A percentile compares a stretch with the other conserved stretches of the same genome.
Evolutionary conservation across 2,329 filamentous ascomycete species (phyloP).

Genomic region (Microthyrium microscopicum): DNA sequence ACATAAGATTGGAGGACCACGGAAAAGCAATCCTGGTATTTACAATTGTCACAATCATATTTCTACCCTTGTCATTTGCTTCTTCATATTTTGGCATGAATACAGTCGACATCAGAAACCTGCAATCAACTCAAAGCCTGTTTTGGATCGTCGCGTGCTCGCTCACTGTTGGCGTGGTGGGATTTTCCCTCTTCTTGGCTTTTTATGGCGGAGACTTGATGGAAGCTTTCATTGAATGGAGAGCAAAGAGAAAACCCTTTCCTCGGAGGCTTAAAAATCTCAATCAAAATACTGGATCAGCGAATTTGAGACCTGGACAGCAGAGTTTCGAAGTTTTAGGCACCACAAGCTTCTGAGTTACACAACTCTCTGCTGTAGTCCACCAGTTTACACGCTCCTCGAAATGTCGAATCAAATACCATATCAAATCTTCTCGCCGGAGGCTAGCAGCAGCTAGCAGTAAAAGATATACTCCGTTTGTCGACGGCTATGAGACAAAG

Average conservation of each 20-base stretch:
- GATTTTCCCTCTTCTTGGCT: conserved; percentile 21
- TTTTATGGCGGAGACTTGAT: conserved; percentile 24
- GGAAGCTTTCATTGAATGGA: conserved; percentile 21
- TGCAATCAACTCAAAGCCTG: conserved; percentile 20
- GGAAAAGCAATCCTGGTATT: conserved; percentile 28
- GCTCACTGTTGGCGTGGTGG: conserved; percentile 23
- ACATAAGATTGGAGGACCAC: conserved; percentile 28
- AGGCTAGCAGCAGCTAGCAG: too few species aligned
- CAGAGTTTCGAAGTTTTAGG: too few species aligned
- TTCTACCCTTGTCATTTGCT: conserved; percentile 27
- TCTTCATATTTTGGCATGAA: conserved; percentile 29
- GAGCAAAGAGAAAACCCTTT: conserved; percentile 15
- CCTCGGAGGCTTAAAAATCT: too few species aligned
- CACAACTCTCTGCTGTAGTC: too few species aligned
- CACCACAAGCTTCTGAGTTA: too few species aligned
- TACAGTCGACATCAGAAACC: conserved; percentile 23
- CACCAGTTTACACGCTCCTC: too few species aligned
- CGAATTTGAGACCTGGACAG: too few species aligned
- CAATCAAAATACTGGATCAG: too few species aligned
- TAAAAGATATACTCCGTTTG: too few species aligned
- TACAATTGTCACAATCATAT: conserved; percentile 27
- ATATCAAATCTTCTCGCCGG: too few species aligned
- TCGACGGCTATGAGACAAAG: too few species aligned
- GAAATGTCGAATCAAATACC: too few species aligned
- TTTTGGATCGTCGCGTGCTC: conserved; percentile 25